Evolutionary conservation across 2,329 filamentous ascomycete genomes (phyloP), one percentile per base, ranked within the genome.

Genomic region (Nemania sp.): DNA sequence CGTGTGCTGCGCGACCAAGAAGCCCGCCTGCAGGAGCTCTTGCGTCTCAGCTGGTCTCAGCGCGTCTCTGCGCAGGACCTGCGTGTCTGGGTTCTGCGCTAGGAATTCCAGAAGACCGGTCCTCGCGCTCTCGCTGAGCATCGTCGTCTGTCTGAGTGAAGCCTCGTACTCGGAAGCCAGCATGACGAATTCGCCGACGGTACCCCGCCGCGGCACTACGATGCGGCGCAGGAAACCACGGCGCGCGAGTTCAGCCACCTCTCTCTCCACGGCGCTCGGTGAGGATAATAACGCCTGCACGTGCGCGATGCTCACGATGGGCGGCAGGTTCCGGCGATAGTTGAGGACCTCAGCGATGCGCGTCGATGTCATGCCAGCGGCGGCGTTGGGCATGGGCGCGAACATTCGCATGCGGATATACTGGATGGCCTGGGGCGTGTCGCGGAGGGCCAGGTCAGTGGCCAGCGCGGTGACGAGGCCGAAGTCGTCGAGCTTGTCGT

Each of bases 231-330:
- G 55, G 4, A 78, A 72, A 0, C 87, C 86, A 9, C 73, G 75
- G 11, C 76, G 73, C 15, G 80, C 70, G 30, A 90, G 75, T 62
- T 84, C 79, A 3, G 81, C 84, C 17, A 88, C 77, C 66, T 89
- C 87, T 40, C 88, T 76, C 69, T 91, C 88, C 1, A 83, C 83
- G 1, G 74, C 76, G 0, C 86, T 89, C 1, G 86, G 82, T 2
- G 81, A 84, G 8, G 71, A 72, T 39, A 88, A 76, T 2, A 90
- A 70, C 1, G 86, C 80, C 57, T 86, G 81, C 6, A 91, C 68
- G 66, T 91, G 88, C 1, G 84, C 80, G 17, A 84, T 69, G 0
- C 84, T 86, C 5, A 88, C 82, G 19, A 90, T 74, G 0, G 83
- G 83, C 8, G 89, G 86, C 33, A 89, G 69, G 12, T 71, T 71